Evolutionary conservation across 768 basidiomycete genomes (phyloP).

Genomic region (Psilocybe cyanescens): DNA sequence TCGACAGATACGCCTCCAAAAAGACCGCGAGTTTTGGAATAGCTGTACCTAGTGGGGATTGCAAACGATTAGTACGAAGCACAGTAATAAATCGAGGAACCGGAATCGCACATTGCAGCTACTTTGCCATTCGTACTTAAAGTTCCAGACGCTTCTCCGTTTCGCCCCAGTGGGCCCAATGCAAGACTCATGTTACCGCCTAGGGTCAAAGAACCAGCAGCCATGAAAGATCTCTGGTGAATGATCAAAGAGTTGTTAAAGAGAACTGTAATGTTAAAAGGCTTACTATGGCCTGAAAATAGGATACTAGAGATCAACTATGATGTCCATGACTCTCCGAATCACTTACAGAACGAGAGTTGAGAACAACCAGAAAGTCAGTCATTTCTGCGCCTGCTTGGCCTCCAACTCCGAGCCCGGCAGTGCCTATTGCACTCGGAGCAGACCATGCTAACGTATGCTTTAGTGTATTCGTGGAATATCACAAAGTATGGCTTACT

Average conservation of each 20-base stretch:
- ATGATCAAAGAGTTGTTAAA: not conserved
- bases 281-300: conserved; percentile 65
- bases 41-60: conserved; percentile 68
- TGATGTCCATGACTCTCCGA: not conserved
- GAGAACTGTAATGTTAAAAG: not conserved
- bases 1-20: conserved; percentile 92
- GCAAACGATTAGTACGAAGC: not conserved
- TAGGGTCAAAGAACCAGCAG: conserved; percentile 86
- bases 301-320: not conserved
- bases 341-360: conserved; percentile 69
- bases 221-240: conserved; percentile 83
- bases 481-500: conserved; percentile 49
- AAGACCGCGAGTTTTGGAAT: conserved; percentile 90
- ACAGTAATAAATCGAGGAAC: conserved; percentile 3
- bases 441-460: conserved; percentile 80
- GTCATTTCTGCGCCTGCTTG: conserved; percentile 88
- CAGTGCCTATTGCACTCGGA: conserved; percentile 93
- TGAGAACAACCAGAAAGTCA: conserved; percentile 89
- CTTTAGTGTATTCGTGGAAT: conserved; percentile 3
- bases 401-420: conserved; percentile 86
- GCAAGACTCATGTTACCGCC: conserved; percentile 92
- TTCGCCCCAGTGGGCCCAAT: conserved; percentile 91
- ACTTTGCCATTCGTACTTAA: conserved; percentile 85
- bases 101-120: conserved; percentile 75
- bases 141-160: conserved; percentile 89